Evolutionary conservation across 2,329 filamentous ascomycete genomes (phyloP).

Genomic region (Ophiostoma sp.): DNA sequence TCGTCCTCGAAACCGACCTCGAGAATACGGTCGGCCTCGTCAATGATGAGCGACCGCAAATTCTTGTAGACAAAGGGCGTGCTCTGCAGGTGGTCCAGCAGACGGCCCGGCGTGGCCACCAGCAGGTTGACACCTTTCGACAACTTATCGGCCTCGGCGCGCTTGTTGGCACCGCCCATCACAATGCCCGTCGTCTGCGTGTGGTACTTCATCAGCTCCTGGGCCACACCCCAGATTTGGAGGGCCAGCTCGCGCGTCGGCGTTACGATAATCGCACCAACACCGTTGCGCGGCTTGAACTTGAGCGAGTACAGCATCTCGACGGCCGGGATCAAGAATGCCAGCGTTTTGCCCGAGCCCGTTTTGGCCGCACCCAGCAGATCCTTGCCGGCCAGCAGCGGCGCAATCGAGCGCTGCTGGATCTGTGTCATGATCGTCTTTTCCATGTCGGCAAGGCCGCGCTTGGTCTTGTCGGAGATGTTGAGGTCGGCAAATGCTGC

Average conservation of each 20-base stretch:
- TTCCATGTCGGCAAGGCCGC: slow-evolving; percentile 86
- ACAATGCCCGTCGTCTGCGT: slow-evolving; percentile 74
- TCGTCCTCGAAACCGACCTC: slow-evolving; percentile 99
- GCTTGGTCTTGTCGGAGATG: slow-evolving; percentile 83
- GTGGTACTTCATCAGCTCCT: slow-evolving; percentile 89
- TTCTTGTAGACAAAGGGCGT: slow-evolving; percentile 94
- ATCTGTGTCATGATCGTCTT: slow-evolving; percentile 97
- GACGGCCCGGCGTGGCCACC: slow-evolving; percentile 87
- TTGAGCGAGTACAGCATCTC: slow-evolving; percentile 88
- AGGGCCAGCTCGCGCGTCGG: slow-evolving; percentile 91
- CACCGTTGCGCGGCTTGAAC: slow-evolving; percentile 94
- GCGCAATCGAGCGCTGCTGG: slow-evolving; percentile 82
- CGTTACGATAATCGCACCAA: slow-evolving; percentile 87
- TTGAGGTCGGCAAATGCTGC: slow-evolving; percentile 75
- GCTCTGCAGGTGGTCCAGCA: slow-evolving; percentile 92
- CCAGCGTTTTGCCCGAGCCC: slow-evolving; percentile 89
- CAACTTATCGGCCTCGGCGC: slow-evolving; percentile 92
- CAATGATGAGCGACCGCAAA: slow-evolving; percentile 86
- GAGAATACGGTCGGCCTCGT: slow-evolving; percentile 94
- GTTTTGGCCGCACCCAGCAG: slow-evolving; percentile 91
- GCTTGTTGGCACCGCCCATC: slow-evolving; percentile 88
- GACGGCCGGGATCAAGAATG: slow-evolving; percentile 90
- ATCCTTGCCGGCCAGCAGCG: slow-evolving; percentile 81
- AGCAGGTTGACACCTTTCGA: slow-evolving; percentile 91
- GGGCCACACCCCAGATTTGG: slow-evolving; percentile 93